Percentiles rank a stretch among this genome's conserved stretches.
phyloP scores from a whole-genome alignment of 257 asterid genomes.

The Solanum chilense region DNA sequence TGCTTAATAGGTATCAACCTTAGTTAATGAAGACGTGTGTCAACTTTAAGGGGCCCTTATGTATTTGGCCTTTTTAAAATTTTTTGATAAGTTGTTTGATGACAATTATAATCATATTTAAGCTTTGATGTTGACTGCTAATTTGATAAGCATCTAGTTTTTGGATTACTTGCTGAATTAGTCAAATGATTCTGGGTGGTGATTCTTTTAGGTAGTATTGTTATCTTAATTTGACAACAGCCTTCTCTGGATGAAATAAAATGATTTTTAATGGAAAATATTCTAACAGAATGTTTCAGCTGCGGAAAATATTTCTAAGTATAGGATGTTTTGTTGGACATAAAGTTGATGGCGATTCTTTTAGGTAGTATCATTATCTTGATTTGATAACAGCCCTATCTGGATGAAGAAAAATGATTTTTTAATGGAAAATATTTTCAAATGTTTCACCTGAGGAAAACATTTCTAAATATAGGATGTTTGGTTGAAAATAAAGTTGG shows the following conservation, averaged over 20 bases:
- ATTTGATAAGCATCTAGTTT: not conserved
- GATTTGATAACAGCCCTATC: not conserved
- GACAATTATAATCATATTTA: not conserved
- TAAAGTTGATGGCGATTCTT: not conserved
- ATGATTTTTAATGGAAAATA: not conserved
- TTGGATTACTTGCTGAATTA: not conserved
- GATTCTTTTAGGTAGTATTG: not conserved
- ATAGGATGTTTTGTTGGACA: not conserved
- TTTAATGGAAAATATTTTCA: not conserved
- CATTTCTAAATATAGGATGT: not conserved
- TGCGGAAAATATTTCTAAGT: not conserved
- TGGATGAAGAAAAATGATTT: not conserved
- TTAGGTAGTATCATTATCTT: not conserved
- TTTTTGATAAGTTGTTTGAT: not conserved
- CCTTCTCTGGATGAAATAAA: not conserved
- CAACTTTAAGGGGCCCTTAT: not conserved
- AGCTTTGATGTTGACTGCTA: not conserved
- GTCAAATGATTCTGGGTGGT: not conserved
- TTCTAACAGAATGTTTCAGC: not conserved
- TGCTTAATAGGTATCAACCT: not conserved
- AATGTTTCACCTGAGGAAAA: not conserved
- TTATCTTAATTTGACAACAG: not conserved
- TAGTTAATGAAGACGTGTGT: not conserved
- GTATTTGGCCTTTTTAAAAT: not conserved
- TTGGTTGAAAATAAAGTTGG: not conserved